Evolutionary conservation across 805 yeast species (phyloP).

Genomic region (Metschnikowia borealis): DNA sequence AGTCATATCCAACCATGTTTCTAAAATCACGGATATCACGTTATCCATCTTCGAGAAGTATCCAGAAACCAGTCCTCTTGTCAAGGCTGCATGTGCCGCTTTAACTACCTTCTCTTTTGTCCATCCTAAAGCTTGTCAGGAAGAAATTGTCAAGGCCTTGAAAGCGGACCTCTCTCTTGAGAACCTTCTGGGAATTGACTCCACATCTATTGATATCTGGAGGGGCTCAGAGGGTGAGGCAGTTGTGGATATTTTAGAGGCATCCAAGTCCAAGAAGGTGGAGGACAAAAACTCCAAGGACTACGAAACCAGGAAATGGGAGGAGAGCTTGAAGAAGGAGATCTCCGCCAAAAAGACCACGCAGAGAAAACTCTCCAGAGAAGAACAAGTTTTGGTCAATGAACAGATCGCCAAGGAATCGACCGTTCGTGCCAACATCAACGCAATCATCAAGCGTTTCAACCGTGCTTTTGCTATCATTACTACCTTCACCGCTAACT

Average conservation of each 20-base stretch:
- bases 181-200: constrained; percentile 39
- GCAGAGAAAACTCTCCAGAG: constrained; percentile 67
- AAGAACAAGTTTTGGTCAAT: constrained; percentile 62
- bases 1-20: constrained; percentile 45
- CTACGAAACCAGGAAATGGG: constrained; percentile 87
- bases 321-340: constrained; percentile 73
- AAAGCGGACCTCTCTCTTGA: constrained; percentile 37
- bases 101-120: constrained; percentile 51
- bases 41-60: constrained; percentile 15
- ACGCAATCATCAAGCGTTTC: constrained; percentile 31
- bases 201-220: constrained; percentile 59
- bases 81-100: constrained; percentile 42
- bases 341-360: constrained; percentile 53
- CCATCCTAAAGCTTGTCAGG: constrained; percentile 53
- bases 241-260: constrained; percentile 59
- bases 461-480: constrained; percentile 52
- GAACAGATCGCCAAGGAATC: constrained; percentile 64
- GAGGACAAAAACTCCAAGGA: constrained; percentile 76
- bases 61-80: constrained; percentile 40
- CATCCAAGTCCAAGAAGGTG: constrained; percentile 33
- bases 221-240: constrained; percentile 63
- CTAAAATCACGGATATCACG: constrained; percentile 20
- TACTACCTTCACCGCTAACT: constrained; percentile 46
- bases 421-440: constrained; percentile 47
- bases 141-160: constrained; percentile 45